Conservation (phyloP, 169 alveolate species). For the Blepharisma undulans region DNA sequence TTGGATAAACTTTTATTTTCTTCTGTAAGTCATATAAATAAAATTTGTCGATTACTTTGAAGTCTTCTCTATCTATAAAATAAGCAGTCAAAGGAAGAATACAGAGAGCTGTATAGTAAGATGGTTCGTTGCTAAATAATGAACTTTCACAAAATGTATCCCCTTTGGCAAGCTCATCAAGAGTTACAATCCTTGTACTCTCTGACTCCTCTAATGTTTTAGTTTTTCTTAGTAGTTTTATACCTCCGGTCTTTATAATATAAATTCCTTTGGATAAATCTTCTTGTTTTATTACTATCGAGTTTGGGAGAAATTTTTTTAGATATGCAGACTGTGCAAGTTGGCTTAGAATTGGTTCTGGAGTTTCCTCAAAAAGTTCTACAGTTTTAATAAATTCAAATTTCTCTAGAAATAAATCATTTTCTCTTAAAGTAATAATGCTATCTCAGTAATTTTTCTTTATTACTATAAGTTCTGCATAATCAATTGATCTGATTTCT, state of each 20-base stretch:
- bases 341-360: background rate
- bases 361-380: background rate
- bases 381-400: background rate
- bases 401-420: background rate
- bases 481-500: background rate
- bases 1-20: background rate
- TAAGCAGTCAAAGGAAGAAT: background rate
- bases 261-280: slow-evolving; percentile 11
- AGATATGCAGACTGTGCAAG: background rate
- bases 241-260: background rate
- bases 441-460: background rate
- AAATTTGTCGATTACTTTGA: background rate
- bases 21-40: background rate
- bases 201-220: background rate
- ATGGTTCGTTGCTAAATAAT: slow-evolving; percentile 4
- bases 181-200: background rate
- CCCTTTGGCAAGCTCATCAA: slow-evolving; percentile 23
- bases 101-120: background rate
- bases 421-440: background rate
- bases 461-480: background rate
- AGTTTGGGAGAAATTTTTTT: background rate
- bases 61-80: slow-evolving; percentile 7
- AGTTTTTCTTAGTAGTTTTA: background rate
- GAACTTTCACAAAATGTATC: background rate
- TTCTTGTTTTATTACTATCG: background rate